Evolutionary conservation across 352 stramenopile genomes (phyloP), one percentile per base, ranked within the genome.

Genomic region (Globisporangium echinulatum): DNA sequence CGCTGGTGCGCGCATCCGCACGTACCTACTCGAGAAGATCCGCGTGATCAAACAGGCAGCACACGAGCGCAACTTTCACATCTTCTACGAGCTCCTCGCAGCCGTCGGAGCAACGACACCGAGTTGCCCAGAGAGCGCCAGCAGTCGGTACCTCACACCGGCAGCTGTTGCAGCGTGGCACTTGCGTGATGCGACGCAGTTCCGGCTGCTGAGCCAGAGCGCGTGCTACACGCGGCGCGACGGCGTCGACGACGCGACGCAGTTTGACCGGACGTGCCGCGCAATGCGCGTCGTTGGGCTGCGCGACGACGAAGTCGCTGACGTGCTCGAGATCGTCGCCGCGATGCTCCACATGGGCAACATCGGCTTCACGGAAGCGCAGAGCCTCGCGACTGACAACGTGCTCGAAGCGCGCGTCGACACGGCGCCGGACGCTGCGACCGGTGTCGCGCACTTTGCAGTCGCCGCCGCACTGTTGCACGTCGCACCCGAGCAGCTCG

Each of bases 1-100:
- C 48, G 74, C 87, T 14, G 90, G 90, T 17, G 89, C 87, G 19
- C 75, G 74, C 8, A 94, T 97, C 56, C 82, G 84, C 63, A 96
- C 85, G 38, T 98, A 98, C 58, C 68, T 98, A 38, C 77, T 98
- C 40, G 96, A 98, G 69, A 98, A 98, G 70, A 92, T 96, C 44
- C 82, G 90, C 58, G 75, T 97, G 54, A 87, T 95, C 56, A 83
- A 80, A 53, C 89, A 94, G 62, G 75, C 76, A 2, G 51, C 62
- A 1, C 62, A 86, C 51, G 87, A 96, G 59, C 83, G 85, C 61
- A 94, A 92, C 58, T 96, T 94, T 47, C 87, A 96, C 72, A 84
- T 94, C 57, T 92, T 96, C 58, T 96, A 96, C 69, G 77, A 95
- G 52, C 77, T 96, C 37, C 58, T 90, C 42, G 72, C 75, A 14